phyloP scores from a whole-genome alignment of 192 early-diverging fungal genomes.

The Rhizoclosmatium globosum region DNA sequence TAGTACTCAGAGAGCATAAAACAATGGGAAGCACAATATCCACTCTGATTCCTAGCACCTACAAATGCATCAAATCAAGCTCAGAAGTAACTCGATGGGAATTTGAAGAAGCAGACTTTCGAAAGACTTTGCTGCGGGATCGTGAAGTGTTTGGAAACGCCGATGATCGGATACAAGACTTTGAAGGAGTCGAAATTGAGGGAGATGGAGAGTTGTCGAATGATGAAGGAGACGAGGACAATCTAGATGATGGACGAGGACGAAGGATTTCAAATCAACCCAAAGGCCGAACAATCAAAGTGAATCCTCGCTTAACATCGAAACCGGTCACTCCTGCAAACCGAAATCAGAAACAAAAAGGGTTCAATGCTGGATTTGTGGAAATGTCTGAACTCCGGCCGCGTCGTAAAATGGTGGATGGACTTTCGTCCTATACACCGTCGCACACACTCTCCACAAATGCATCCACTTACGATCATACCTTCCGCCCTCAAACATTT shows the following conservation, averaged over 20 bases:
- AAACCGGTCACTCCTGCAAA: background rate
- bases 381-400: slow-evolving; percentile 42
- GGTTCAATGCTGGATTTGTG: background rate
- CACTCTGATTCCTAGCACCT: slow-evolving; percentile 34
- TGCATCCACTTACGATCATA: slow-evolving; percentile 5
- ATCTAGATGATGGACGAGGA: background rate
- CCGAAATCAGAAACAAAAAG: background rate
- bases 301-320: background rate
- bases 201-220: slow-evolving; percentile 7
- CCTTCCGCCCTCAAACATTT: slow-evolving; percentile 24
- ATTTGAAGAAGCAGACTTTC: slow-evolving; percentile 39
- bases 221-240: background rate
- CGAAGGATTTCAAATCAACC: background rate
- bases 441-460: slow-evolving; percentile 3
- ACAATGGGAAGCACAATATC: slow-evolving; percentile 45
- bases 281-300: background rate
- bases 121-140: slow-evolving; percentile 9
- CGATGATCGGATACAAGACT: slow-evolving; percentile 3
- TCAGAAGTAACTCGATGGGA: slow-evolving; percentile 54
- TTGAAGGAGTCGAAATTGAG: slow-evolving; percentile 27
- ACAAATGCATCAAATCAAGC: slow-evolving; percentile 35
- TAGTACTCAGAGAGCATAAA: slow-evolving; percentile 52
- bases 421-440: slow-evolving; percentile 28
- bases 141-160: background rate
- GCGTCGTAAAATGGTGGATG: slow-evolving; percentile 36